A percentile compares a stretch with the other conserved stretches of the same genome.
phyloP scores from a whole-genome alignment of 148 eudicot genomes.

The Dysphania ambrosioides region DNA sequence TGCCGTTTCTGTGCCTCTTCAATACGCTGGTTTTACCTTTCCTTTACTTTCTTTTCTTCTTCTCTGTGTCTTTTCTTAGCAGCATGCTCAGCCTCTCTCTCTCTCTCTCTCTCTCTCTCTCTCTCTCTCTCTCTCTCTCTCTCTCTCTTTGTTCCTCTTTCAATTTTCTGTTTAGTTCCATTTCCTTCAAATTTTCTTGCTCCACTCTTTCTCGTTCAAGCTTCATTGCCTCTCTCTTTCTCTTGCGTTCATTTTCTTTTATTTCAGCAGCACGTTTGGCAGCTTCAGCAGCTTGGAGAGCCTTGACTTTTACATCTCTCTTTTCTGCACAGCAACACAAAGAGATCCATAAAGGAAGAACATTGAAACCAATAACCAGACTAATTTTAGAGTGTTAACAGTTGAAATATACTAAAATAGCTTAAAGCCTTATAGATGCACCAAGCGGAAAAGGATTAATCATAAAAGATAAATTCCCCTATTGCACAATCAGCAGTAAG shows the following conservation, averaged over 20 bases:
- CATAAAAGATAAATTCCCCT: not conserved
- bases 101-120: slow-evolving; percentile 66
- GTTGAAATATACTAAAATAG: not conserved
- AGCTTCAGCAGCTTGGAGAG: slow-evolving; percentile 86
- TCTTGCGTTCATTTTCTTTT: slow-evolving; percentile 72
- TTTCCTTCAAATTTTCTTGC: slow-evolving; percentile 63
- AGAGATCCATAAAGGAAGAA: not conserved
- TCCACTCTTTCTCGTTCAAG: slow-evolving; percentile 63
- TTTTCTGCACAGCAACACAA: slow-evolving; percentile 51
- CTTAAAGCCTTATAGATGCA: not conserved
- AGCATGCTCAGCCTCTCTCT: slow-evolving; percentile 61
- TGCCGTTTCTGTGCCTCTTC: slow-evolving; percentile 56
- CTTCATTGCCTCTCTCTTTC: slow-evolving; percentile 78
- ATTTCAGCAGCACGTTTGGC: slow-evolving; percentile 70
- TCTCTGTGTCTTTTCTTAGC: slow-evolving; percentile 80
- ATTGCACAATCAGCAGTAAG: not conserved
- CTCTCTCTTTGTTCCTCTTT: slow-evolving; percentile 68
- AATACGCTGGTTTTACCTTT: slow-evolving; percentile 64
- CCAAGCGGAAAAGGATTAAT: not conserved
- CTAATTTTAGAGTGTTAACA: not conserved
- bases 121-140: slow-evolving; percentile 63
- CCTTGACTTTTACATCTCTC: slow-evolving; percentile 84
- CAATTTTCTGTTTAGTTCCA: slow-evolving; percentile 57
- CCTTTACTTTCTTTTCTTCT: slow-evolving; percentile 73
- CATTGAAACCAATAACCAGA: not conserved